A percentile compares a stretch with the other conserved stretches of the same genome.
Evolutionary conservation across 2,329 filamentous ascomycete species (phyloP).

Genomic region (Didymella segeticola): DNA sequence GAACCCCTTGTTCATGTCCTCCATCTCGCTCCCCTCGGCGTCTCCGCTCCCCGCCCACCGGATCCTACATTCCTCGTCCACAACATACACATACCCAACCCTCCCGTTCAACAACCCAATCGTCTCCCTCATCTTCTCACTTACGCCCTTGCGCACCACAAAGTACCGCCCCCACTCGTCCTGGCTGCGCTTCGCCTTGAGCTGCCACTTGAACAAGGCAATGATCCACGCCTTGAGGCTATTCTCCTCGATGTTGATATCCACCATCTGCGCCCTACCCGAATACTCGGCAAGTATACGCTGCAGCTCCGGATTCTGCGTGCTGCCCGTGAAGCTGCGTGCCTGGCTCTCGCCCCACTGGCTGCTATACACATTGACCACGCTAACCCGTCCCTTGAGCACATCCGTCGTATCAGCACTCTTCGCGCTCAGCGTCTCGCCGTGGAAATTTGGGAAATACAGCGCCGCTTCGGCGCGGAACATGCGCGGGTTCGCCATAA

Average conservation of each 20-base stretch:
- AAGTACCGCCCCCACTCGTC: slow-evolving; percentile 66
- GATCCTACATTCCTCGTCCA: slow-evolving; percentile 87
- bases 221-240: slow-evolving; percentile 66
- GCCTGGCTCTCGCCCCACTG: slow-evolving; percentile 86
- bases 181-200: slow-evolving; percentile 56
- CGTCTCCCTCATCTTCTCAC: slow-evolving; percentile 62
- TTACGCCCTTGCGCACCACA: slow-evolving; percentile 64
- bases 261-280: slow-evolving; percentile 74
- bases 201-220: slow-evolving; percentile 58
- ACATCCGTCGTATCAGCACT: slow-evolving; percentile 73
- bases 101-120: slow-evolving; percentile 82
- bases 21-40: slow-evolving; percentile 69
- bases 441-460: slow-evolving; percentile 92
- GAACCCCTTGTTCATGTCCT: slow-evolving; percentile 70
- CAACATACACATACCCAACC: slow-evolving; percentile 91
- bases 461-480: slow-evolving; percentile 84
- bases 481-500: slow-evolving; percentile 80
- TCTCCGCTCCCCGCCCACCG: slow-evolving; percentile 89
- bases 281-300: slow-evolving; percentile 62
- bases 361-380: slow-evolving; percentile 78
- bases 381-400: slow-evolving; percentile 74
- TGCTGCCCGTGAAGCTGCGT: slow-evolving; percentile 68
- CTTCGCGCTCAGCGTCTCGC: slow-evolving; percentile 70
- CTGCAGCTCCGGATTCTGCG: slow-evolving; percentile 73
- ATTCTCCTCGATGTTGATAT: slow-evolving; percentile 89